Evolutionary conservation across 805 yeast species (phyloP), one percentile per base, ranked within the genome.

Genomic region (Metschnikowia matae): DNA sequence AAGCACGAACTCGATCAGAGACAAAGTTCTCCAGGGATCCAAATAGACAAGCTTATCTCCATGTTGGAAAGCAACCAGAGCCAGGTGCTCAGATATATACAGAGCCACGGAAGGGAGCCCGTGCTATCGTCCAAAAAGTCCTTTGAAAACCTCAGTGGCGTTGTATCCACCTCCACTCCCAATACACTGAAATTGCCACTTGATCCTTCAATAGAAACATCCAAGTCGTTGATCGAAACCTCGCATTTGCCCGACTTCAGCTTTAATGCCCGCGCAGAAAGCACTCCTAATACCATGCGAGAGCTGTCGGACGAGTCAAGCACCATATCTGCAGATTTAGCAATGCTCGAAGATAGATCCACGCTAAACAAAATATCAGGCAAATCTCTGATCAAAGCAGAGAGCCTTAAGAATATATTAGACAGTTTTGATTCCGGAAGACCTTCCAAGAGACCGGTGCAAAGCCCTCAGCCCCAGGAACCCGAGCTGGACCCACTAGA

Each of bases 101-200:
- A 26, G 40, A 35, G 34, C 15, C 31, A 35, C 6, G 40, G 14
- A 15, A 26, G 14, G 26, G 46, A 44, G 23, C 15, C 40, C 17
- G 29, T 13, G 14, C 17, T 14, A 2, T 17, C 15, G 31, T 31
- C 15, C 33, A 44, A 35, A 23, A 34, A 23, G 14, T 23, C 40
- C 4, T 13, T 44, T 13, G 46, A 44, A 2, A 31, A 26, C 40
- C 33, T 44, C 17, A 35, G 32, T 7, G 46, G 46, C 3, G 40
- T 23, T 18, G 40, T 34, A n/a, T 44, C 46, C 3, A 44, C 46
- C 6, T 44, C 46, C 23, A 44, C 46, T 6, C 46, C 46, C 21
- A 44, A 44, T 34, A 44, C 46, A 3, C 35, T 36, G 23, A 44
- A 44, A 35, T 35, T 17, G n/a, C 46, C 46, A 7, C 11, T 23